Evolutionary conservation across 169 alveolate genomes (phyloP), one percentile per base, ranked within the genome.

Genomic region (Miamiensis avidus): DNA sequence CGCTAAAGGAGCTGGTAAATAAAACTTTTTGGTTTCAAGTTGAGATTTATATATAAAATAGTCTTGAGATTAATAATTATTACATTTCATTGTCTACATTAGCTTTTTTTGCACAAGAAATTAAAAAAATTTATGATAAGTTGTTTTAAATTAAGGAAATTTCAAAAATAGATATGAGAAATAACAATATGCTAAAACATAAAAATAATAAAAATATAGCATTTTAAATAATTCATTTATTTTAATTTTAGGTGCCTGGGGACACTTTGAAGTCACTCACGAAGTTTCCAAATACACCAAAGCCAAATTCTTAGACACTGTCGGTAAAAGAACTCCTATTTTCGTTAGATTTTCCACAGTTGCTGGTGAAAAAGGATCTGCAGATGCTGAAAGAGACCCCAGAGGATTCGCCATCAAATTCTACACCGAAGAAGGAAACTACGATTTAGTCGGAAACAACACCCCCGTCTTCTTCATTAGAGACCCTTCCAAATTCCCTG

Each of bases 391-490:
- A 49, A 90, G 97, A 77, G 98, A 94, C 79, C 96, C 96, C 33
- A 86, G 97, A 65, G 97, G 97, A 31, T 94, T 94, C 77, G 96
- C 97, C 16, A 82, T 93, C 65, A 95, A 95, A 85, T 92, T 95
- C 88, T 95, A 95, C 90, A 94, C 98, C 31, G 97, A 92, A 78
- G 97, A 94, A 82, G 98, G 98, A 69, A 94, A 94, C 83, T 95
- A 90, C 88, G 98, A 95, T 84, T 74, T 95, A 92, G 94, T 93
- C 11, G 97, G 97, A 69, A 93, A 92, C 86, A 95, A 95, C 82
- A 90, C 96, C n/a, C 97, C 96, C 31, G 94, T 95, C 74, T 94
- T 94, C 88, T 95, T 93, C 90, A 89, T 95, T 33, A 89, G 96
- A 75, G 98, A 95, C 88, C 92, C 97, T 69, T 81, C 88, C 34